phyloP scores from a whole-genome alignment of 2,329 filamentous ascomycete genomes.

The Incumbomyces lentus region DNA sequence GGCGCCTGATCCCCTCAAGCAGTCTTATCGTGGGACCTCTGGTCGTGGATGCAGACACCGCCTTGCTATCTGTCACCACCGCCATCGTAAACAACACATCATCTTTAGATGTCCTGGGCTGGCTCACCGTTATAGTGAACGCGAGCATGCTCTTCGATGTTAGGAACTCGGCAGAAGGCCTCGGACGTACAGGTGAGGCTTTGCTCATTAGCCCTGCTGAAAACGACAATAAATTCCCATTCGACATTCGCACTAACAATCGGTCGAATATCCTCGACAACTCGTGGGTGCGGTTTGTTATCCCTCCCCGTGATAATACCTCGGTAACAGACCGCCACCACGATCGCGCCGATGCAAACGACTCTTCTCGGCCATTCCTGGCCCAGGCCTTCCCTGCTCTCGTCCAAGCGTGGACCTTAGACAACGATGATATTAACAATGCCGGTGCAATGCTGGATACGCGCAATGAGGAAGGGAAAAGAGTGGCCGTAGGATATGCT shows the following conservation, averaged over 20 bases:
- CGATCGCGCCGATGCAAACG: conserved; percentile 7
- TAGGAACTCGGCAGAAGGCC: conserved; percentile 54
- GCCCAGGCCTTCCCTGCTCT: conserved; percentile 55
- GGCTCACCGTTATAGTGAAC: conserved; percentile 70
- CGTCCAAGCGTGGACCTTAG: conserved; percentile 46
- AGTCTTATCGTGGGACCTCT: conserved; percentile 69
- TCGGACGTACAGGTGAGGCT: conserved; percentile 59
- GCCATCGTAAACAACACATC: conserved; percentile 64
- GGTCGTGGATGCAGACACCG: conserved; percentile 60
- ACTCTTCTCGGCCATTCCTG: conserved; percentile 44
- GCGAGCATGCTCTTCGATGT: conserved; percentile 55
- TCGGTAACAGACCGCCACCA: conserved; percentile 14
- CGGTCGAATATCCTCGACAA: conserved; percentile 29
- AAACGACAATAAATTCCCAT: conserved; percentile 53
- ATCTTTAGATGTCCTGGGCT: conserved; percentile 59
- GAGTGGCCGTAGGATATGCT: conserved; percentile 72
- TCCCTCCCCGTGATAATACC: conserved; percentile 15
- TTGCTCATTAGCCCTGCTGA: conserved; percentile 60
- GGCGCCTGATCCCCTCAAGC: conserved; percentile 25
- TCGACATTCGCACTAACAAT: conserved; percentile 22
- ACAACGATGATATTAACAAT: conserved; percentile 48
- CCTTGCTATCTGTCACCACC: conserved; percentile 69
- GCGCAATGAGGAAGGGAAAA: conserved; percentile 57
- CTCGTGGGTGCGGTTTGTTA: conserved; percentile 16
- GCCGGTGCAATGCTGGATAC: conserved; percentile 60